Evolutionary conservation across 176 grass and related monocot genomes (phyloP), one percentile per base, ranked within the genome.

Genomic region (Triticum monococcum): DNA sequence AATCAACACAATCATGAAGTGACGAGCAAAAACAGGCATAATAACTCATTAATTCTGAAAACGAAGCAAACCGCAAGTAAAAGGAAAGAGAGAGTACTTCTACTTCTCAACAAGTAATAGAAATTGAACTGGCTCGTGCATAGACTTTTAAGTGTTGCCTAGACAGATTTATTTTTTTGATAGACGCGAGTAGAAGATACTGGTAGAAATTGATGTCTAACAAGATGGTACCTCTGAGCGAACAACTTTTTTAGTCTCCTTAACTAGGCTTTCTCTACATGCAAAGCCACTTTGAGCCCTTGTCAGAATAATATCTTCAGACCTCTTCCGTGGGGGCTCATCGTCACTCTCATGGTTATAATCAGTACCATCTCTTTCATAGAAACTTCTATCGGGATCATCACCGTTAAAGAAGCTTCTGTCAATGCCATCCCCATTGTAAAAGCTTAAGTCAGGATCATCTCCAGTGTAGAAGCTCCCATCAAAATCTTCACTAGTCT

Each of bases 251-350:
- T 73, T 81, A 3, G 93, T 90, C 82, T 92, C 95, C 83, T 95
- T 98, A 40, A 95, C 95, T 0, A 84, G 80, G 37, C 88, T 37
- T 31, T 92, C 87, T 83, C 95, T 85, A 75, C 95, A 98, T 64
- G 87, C 77, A 66, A 95, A 95, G 20, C 92, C 93, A 38, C 50
- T 95, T 59, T 81, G 81, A 36, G 45, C 72, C 80, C 93, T 88
- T 79, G 77, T 46, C 57, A 80, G 76, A 16, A 98, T 79, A 43
- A 93, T 90, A 75, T 98, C 95, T 73, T 95, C 95, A 14, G 80
- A 95, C 50, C 24, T 90, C 77, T 89, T 95, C 32, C 68, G 65
- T 6, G 68, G 73, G 1, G 81, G 70, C 32, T 38, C 91, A 25
- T 77, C 81, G 1, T 90, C 95, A 40, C 78, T 83, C 18, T 79